Percentiles rank a stretch among this genome's conserved stretches.
These are phyloP conservation scores for Acanthamoeba healyi DNA, from an alignment of 208 protist genomes.

Conservation along the genomic window DNA sequence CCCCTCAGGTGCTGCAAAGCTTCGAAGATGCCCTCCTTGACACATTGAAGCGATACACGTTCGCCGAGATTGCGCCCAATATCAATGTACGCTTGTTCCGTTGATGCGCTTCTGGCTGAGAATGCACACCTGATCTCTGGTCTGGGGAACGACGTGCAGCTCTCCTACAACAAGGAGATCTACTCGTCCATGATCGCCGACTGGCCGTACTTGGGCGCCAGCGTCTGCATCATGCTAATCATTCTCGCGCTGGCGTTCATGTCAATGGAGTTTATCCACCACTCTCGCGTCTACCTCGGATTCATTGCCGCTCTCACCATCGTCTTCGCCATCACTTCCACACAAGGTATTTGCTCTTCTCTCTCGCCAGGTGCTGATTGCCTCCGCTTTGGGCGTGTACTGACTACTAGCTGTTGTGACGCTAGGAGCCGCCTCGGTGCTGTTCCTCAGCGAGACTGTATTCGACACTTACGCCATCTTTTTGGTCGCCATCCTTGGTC, in stretches of 20 bases:
- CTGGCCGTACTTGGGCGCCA: background rate
- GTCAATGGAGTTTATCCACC: background rate
- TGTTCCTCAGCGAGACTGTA: background rate
- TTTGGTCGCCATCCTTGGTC: background rate
- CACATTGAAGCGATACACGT: background rate
- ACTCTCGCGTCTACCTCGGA: background rate
- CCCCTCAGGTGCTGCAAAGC: conserved; percentile 7
- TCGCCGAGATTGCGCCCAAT: background rate
- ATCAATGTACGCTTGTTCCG: conserved; percentile 1
- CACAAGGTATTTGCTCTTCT: background rate
- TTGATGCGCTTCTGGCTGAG: background rate
- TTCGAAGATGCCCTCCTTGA: conserved; percentile 24
- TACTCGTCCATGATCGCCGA: conserved; percentile 34
- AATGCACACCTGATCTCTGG: background rate
- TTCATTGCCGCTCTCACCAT: background rate
- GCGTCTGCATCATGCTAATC: conserved; percentile 25
- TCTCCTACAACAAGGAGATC: conserved; percentile 34
- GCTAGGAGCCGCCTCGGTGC: background rate
- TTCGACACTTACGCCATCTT: conserved; percentile 49
- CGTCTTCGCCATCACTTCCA: background rate
- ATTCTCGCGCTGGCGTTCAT: background rate
- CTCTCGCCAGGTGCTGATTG: background rate
- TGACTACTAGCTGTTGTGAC: no score
- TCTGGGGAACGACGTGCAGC: no score
- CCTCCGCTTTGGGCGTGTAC: no score